phyloP scores from a whole-genome alignment of 2,329 filamentous ascomycete genomes.

The Fusarium sp. region DNA sequence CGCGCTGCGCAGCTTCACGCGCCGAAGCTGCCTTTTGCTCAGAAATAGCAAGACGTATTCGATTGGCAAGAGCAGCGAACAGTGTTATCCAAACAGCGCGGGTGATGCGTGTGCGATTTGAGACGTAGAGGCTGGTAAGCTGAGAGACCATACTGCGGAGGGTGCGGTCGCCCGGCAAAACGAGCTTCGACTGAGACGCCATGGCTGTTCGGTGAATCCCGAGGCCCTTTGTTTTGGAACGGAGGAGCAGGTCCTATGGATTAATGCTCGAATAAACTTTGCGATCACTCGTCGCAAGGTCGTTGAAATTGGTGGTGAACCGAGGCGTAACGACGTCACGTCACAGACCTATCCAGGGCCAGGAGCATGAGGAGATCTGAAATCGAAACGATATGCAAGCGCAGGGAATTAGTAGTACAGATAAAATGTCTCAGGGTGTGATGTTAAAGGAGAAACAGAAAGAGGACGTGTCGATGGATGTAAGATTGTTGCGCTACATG shows the following conservation, averaged over 20 bases:
- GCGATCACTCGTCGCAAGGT: not conserved
- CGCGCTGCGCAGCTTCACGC: constrained; percentile 72
- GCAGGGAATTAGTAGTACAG: not conserved
- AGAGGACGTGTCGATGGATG: constrained; percentile 8
- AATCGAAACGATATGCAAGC: constrained; percentile 8
- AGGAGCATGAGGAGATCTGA: constrained; percentile 30
- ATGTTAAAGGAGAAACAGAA: not conserved
- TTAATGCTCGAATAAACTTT: not conserved
- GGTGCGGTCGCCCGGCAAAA: constrained; percentile 70
- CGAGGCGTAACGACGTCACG: constrained; percentile 45
- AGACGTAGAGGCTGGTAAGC: constrained; percentile 79
- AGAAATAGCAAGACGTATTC: constrained; percentile 89
- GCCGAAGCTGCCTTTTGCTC: constrained; percentile 90
- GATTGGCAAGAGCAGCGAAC: constrained; percentile 83
- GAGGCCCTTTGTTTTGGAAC: constrained; percentile 5
- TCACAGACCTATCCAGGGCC: constrained; percentile 36
- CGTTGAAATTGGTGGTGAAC: constrained; percentile 13
- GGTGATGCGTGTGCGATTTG: constrained; percentile 84
- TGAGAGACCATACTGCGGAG: constrained; percentile 74
- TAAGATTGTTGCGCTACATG: constrained; percentile 26
- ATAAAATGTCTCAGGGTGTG: not conserved
- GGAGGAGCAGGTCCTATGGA: not conserved
- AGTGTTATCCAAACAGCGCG: constrained; percentile 86
- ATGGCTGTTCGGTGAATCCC: constrained; percentile 59
- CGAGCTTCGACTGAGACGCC: constrained; percentile 81